A percentile compares a stretch with the other conserved stretches of the same genome.
Conservation (phyloP, 1,284 basidiomycete genomes). For the Peniophora sp. region DNA sequence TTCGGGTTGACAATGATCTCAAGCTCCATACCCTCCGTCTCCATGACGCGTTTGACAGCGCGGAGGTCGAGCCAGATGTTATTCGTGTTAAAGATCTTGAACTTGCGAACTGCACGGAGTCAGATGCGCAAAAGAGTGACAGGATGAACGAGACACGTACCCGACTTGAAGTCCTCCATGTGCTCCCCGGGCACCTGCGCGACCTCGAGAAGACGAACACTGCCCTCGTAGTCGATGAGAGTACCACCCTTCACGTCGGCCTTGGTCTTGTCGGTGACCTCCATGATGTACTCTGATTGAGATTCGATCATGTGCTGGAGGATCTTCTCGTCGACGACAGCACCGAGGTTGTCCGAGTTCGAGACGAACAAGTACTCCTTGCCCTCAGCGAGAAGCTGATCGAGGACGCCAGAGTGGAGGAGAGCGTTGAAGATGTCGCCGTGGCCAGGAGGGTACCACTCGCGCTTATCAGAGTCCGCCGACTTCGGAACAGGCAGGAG, state of each 20-base stretch:
- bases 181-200: conserved; percentile 96
- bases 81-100: conserved; percentile 93
- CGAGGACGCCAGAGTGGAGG: conserved; percentile 87
- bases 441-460: conserved; percentile 97
- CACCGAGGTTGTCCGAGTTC: conserved; percentile 96
- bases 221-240: conserved; percentile 89
- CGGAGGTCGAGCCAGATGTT: conserved; percentile 89
- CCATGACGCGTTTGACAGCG: conserved; percentile 90
- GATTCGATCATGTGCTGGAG: conserved; percentile 88
- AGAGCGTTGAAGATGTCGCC: conserved; percentile 90
- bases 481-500: conserved; percentile 80
- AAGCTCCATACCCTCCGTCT: conserved; percentile 80
- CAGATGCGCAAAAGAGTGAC: conserved; percentile 4
- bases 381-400: conserved; percentile 85
- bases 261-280: conserved; percentile 99
- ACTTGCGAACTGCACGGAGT: conserved; percentile 52
- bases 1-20: conserved; percentile 92
- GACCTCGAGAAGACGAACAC: conserved; percentile 87
- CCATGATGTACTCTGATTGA: conserved; percentile 91
- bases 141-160: conserved; percentile 22
- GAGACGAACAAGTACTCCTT: conserved; percentile 98
- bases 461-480: conserved; percentile 82
- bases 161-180: conserved; percentile 91
- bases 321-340: conserved; percentile 79
- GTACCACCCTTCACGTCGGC: conserved; percentile 99